Base-by-base conservation (phyloP, 495 filamentous ascomycete genomes). In the Parathielavia appendiculata region DNA sequence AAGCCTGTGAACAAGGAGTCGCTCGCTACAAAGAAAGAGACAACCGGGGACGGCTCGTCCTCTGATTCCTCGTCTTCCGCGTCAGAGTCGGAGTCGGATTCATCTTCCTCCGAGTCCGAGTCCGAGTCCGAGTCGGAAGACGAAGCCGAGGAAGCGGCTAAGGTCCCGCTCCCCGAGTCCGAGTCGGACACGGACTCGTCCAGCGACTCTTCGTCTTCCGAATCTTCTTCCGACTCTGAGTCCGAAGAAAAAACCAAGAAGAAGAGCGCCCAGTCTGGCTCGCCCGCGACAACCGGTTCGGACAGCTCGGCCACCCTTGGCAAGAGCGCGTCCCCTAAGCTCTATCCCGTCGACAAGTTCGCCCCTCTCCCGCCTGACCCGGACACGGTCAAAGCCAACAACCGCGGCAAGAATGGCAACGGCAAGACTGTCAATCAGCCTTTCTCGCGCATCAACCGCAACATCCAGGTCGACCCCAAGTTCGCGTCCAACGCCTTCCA, bases 401-500 rank as follows among this genome's bases (percentile, higher is more conserved):
- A 76, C 70, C 74, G 75, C 54, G 72, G 75, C 43, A 70, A 74
- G 58, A 62, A 62, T 60, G 61, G 61, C 61, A 62, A 61, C 14
- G 26, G 84, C 63, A 86, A 86, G 70, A 78, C 84, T 64, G 73
- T 77, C 36, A 84, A 79, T 45, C 71, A 76, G 45, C 82, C 80
- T 14, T 89, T 89, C 75, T 83, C 80, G 3, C 82, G 87, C 55
- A 83, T 91, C 57, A 72, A 78, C 32, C 73, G 75, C 54, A 75
- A 85, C 62, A 71, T 78, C 44, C 54, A 73, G 19, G 80, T 88
- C 17, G 87, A 91, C 66, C 79, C 81, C 14, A 71, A 73, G 56
- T 68, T 79, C 60, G 70, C 79, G 51, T 86, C 80, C 67, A 97
- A 93, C 74, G 79, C 80, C 5, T 97, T 92, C 69, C 78, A 87